Evolutionary conservation across 2,329 filamentous ascomycete genomes (phyloP).

Genomic region (Nannizzia gypsea): DNA sequence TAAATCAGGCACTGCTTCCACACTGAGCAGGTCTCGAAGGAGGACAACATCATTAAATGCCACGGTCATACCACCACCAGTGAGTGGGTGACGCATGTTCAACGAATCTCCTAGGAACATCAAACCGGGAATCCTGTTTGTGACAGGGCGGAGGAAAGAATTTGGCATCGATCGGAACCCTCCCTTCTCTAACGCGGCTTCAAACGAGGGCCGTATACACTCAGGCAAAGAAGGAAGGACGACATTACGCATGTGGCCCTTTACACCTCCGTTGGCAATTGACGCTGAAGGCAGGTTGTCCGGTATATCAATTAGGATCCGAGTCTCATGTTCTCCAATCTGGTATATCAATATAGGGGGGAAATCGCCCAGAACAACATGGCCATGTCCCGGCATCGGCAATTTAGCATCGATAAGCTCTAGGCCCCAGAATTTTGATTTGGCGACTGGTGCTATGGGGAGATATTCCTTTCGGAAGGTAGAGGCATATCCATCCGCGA

Average conservation of each 20-base stretch:
- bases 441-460: conserved; percentile 53
- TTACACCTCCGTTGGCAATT: conserved; percentile 65
- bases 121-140: conserved; percentile 58
- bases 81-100: conserved; percentile 99
- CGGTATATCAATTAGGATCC: conserved; percentile 79
- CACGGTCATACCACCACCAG: conserved; percentile 95
- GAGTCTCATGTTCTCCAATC: conserved; percentile 88
- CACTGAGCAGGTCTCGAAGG: conserved; percentile 61
- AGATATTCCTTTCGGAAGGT: conserved; percentile 79
- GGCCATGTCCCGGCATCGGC: conserved; percentile 63
- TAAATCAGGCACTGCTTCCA: conserved; percentile 55
- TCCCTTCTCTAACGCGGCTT: conserved; percentile 63
- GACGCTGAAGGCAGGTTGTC: conserved; percentile 62
- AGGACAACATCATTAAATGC: conserved; percentile 85
- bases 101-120: conserved; percentile 84
- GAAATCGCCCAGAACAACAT: conserved; percentile 71
- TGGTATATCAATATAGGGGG: conserved; percentile 86
- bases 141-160: conserved; percentile 74
- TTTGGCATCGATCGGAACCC: conserved; percentile 89
- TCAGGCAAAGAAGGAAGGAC: conserved; percentile 68
- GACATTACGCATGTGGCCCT: conserved; percentile 66
- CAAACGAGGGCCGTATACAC: conserved; percentile 60
- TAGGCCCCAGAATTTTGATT: conserved; percentile 84
- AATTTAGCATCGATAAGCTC: conserved; percentile 82
- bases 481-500: conserved; percentile 85